Percentiles rank a stretch among this genome's conserved stretches.
Evolutionary conservation across 2,329 filamentous ascomycete species (phyloP).

Genomic region (Ploettnerulaceae sp.): DNA sequence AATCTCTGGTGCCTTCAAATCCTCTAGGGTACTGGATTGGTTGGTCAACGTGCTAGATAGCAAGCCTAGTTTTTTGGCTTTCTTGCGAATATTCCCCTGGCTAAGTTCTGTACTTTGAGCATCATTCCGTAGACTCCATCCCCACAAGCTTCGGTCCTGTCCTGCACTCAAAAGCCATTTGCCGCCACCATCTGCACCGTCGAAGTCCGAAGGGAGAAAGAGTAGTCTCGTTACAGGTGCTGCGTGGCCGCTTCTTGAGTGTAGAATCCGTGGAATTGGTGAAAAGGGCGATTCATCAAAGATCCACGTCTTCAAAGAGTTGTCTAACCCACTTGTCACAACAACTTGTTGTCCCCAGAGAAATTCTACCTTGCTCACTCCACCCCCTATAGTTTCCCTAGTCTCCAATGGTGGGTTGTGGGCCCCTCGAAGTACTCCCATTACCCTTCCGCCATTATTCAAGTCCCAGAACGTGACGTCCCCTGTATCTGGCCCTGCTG

Average conservation of each 20-base stretch:
- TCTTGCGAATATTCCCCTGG: slow-evolving; percentile 82
- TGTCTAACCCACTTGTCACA: slow-evolving; percentile 85
- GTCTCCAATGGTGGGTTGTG: slow-evolving; percentile 65
- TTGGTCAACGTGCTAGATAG: slow-evolving; percentile 53
- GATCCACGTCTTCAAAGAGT: slow-evolving; percentile 93
- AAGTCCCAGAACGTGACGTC: slow-evolving; percentile 97
- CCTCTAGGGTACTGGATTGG: slow-evolving; percentile 61
- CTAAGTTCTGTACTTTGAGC: slow-evolving; percentile 91
- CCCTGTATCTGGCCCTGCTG: slow-evolving; percentile 70
- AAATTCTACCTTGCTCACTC: slow-evolving; percentile 85
- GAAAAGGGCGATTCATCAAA: slow-evolving; percentile 91
- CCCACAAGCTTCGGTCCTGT: slow-evolving; percentile 88
- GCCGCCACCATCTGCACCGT: slow-evolving; percentile 80
- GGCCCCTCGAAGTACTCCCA: slow-evolving; percentile 80
- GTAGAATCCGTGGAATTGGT: slow-evolving; percentile 76
- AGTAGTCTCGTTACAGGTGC: slow-evolving; percentile 76
- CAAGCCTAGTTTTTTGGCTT: slow-evolving; percentile 82
- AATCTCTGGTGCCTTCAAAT: slow-evolving; percentile 85
- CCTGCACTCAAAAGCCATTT: slow-evolving; percentile 94
- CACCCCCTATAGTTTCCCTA: slow-evolving; percentile 58
- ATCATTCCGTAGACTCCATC: slow-evolving; percentile 90
- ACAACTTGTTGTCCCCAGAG: slow-evolving; percentile 84
- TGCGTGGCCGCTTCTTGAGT: slow-evolving; percentile 83
- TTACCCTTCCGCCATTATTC: slow-evolving; percentile 80
- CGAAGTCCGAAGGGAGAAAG: slow-evolving; percentile 84